Conservation (phyloP, 2,329 filamentous ascomycete species). For the Ceratocystis diversiconidia region DNA sequence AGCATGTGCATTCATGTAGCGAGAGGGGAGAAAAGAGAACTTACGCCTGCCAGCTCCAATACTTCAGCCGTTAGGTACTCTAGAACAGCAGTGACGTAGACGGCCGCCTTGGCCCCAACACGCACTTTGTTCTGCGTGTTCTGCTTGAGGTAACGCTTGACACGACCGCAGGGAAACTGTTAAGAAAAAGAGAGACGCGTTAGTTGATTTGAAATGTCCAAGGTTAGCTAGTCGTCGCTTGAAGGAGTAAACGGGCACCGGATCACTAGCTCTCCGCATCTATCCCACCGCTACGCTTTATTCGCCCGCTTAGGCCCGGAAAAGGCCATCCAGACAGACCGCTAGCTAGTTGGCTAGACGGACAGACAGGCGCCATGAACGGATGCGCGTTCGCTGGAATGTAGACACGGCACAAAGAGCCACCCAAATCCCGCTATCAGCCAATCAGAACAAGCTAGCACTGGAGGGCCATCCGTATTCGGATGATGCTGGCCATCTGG, state of each 20-base stretch:
- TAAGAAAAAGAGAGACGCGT: neutral
- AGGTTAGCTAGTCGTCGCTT: too few relatives aligned
- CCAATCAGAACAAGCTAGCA: too few relatives aligned
- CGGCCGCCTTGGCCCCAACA: slow-evolving; percentile 94
- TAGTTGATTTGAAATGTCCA: neutral
- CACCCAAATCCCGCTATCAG: too few relatives aligned
- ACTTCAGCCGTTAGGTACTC: slow-evolving; percentile 98
- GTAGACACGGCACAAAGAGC: neutral
- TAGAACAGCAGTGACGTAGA: slow-evolving; percentile 94
- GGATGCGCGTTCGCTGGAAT: neutral
- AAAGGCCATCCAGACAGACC: too few relatives aligned
- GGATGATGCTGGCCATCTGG: too few relatives aligned
- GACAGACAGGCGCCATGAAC: neutral
- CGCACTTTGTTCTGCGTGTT: slow-evolving; percentile 99
- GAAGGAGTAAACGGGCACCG: too few relatives aligned
- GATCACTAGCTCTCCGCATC: too few relatives aligned
- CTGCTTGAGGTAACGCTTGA: slow-evolving; percentile 99
- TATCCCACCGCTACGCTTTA: too few relatives aligned
- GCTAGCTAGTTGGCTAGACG: neutral
- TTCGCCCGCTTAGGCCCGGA: too few relatives aligned
- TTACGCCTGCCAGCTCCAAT: slow-evolving; percentile 81
- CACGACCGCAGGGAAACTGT: slow-evolving; percentile 98
- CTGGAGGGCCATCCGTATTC: too few relatives aligned
- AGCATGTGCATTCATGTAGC: slow-evolving; percentile 17
- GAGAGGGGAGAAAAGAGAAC: slow-evolving; percentile 25